Conservation (phyloP, 306 rosid genomes). For the Quercus ilex region DNA sequence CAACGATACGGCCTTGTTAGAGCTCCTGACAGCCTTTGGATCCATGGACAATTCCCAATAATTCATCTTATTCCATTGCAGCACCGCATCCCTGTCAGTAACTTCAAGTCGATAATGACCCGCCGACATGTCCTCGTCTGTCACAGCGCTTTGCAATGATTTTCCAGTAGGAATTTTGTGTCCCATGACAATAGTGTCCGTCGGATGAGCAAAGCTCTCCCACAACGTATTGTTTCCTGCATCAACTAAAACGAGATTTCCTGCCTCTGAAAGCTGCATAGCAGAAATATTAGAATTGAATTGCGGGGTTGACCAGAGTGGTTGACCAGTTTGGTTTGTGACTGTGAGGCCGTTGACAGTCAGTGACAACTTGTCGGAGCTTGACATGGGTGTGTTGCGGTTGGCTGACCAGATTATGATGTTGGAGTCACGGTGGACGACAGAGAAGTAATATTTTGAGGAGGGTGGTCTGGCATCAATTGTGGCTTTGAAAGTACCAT, state of each 20-base stretch:
- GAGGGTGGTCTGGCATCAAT: slow-evolving; percentile 39
- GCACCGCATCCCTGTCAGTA: slow-evolving; percentile 51
- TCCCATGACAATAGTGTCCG: slow-evolving; percentile 74
- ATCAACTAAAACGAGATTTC: slow-evolving; percentile 43
- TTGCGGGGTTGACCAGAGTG: too few species aligned
- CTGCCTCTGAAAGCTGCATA: too few species aligned
- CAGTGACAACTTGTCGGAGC: slow-evolving; percentile 47
- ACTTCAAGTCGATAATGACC: slow-evolving; percentile 37
- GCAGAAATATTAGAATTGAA: too few species aligned
- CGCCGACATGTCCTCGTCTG: slow-evolving; percentile 48
- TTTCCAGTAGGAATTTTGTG: slow-evolving; percentile 51
- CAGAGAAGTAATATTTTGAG: slow-evolving; percentile 34
- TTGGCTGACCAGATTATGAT: slow-evolving; percentile 80
- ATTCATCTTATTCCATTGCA: slow-evolving; percentile 68
- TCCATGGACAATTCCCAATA: slow-evolving; percentile 70
- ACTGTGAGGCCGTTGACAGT: not conserved
- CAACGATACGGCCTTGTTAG: slow-evolving; percentile 36
- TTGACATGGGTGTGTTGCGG: slow-evolving; percentile 48
- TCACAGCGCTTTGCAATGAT: slow-evolving; percentile 39
- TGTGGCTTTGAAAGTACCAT: slow-evolving; percentile 58
- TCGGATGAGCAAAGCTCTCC: slow-evolving; percentile 82
- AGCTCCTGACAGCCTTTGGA: slow-evolving; percentile 31
- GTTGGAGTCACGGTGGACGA: slow-evolving; percentile 56
- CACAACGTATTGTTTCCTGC: slow-evolving; percentile 57
- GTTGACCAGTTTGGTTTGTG: too few species aligned